Percentiles rank a stretch among this genome's conserved stretches.
These are phyloP conservation scores for Syzygium oleosum DNA, from an alignment of 345 rosid species.

Conservation along the genomic window DNA sequence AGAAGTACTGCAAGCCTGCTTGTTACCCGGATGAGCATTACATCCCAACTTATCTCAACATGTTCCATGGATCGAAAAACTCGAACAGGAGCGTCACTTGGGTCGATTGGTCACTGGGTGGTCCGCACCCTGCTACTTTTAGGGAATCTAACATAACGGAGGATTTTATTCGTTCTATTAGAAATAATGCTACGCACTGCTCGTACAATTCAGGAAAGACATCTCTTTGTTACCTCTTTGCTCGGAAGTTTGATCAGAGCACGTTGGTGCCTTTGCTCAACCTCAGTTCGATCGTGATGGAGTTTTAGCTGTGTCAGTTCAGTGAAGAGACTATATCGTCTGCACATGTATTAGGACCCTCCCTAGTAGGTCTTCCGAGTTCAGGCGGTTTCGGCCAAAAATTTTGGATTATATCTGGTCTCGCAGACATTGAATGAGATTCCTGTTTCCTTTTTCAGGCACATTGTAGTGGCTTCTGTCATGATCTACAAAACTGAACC, in stretches of 20 bases:
- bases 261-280: conserved; percentile 66
- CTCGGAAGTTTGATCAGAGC: conserved; percentile 78
- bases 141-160: conserved; percentile 44
- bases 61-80: conserved; percentile 60
- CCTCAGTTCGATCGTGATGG: conserved; percentile 60
- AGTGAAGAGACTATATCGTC: background rate
- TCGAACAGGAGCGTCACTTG: conserved; percentile 78
- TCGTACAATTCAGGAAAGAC: conserved; percentile 54
- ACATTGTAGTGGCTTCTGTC: background rate
- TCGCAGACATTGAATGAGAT: background rate
- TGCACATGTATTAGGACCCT: background rate
- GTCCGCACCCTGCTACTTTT: conserved; percentile 78
- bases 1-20: conserved; percentile 71
- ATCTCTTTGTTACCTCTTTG: conserved; percentile 72
- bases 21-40: conserved; percentile 96
- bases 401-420: background rate
- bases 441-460: background rate
- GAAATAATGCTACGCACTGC: conserved; percentile 59
- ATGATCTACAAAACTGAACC: background rate
- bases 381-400: background rate
- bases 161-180: conserved; percentile 49
- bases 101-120: conserved; percentile 90
- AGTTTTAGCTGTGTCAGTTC: conserved; percentile 18
- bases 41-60: conserved; percentile 73
- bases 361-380: background rate